These are phyloP conservation scores for Penicilliopsis zonata DNA, from an alignment of 495 filamentous ascomycete genomes.

Conservation along the genomic window DNA sequence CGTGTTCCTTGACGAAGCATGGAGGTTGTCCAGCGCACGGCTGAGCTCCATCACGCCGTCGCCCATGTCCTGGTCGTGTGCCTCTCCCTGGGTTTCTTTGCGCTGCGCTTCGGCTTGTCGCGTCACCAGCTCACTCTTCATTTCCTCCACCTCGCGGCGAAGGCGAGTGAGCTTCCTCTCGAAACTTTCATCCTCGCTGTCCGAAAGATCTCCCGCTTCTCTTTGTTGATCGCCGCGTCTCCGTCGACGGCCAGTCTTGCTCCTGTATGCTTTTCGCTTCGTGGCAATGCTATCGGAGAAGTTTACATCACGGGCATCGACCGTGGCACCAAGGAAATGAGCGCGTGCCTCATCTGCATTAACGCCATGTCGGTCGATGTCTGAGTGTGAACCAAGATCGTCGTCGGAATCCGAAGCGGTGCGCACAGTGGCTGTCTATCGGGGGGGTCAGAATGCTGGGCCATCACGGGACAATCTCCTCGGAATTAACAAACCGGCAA, in stretches of 20 bases:
- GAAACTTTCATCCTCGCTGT: conserved; percentile 59
- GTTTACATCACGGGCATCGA: conserved; percentile 64
- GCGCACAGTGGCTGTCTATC: conserved; percentile 50
- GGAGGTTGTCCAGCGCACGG: conserved; percentile 45
- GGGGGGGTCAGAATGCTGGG: background rate
- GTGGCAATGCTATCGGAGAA: conserved; percentile 71
- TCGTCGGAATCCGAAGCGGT: conserved; percentile 55
- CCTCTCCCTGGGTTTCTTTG: conserved; percentile 14
- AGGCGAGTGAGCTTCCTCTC: conserved; percentile 67
- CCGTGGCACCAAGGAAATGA: conserved; percentile 59
- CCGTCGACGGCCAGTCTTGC: conserved; percentile 51
- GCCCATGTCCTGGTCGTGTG: conserved; percentile 21
- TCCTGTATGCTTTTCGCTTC: conserved; percentile 72
- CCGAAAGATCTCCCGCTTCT: conserved; percentile 54
- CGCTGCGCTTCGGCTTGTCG: conserved; percentile 8
- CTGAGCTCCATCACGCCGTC: conserved; percentile 49
- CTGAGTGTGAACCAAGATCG: conserved; percentile 35
- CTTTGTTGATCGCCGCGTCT: conserved; percentile 38
- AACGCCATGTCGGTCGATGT: conserved; percentile 62
- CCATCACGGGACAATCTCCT: conserved; percentile 1
- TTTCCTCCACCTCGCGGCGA: conserved; percentile 65
- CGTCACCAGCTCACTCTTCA: conserved; percentile 50
- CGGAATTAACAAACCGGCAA: conserved; percentile 41
- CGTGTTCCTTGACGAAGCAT: conserved; percentile 28
- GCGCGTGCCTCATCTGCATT: conserved; percentile 67